Conservation (phyloP, 139 green algal species). For the Chlorella sp. region DNA sequence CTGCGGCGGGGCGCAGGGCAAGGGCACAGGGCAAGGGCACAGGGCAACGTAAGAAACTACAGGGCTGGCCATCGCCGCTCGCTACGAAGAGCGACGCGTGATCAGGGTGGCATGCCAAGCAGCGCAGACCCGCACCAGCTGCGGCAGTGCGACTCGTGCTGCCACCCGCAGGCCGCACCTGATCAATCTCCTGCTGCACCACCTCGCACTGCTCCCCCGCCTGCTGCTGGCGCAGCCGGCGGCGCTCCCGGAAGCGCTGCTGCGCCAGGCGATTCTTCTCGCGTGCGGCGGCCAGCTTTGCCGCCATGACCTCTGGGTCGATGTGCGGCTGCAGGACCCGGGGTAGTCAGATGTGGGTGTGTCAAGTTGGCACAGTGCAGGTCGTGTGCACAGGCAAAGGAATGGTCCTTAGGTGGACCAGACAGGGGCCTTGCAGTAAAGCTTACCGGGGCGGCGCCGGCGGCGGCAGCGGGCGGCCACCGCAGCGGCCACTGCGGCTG, state of each 20-base stretch:
- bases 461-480: too few species aligned
- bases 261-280: conserved; percentile 37
- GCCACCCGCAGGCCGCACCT: not conserved
- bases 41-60: too few species aligned
- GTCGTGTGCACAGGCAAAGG: too few species aligned
- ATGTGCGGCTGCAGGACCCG: not conserved
- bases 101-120: not conserved
- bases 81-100: not conserved
- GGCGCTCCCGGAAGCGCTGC: conserved; percentile 32
- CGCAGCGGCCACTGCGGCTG: too few species aligned
- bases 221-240: conserved; percentile 6
- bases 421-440: too few species aligned
- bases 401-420: too few species aligned
- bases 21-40: not conserved
- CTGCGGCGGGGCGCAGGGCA: not conserved
- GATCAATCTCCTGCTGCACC: conserved; percentile 11
- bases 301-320: not conserved
- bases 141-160: not conserved
- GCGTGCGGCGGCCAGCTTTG: conserved; percentile 3
- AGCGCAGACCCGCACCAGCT: not conserved
- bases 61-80: too few species aligned
- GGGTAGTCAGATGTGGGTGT: not conserved
- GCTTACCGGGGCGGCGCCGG: too few species aligned
- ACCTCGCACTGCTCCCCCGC: not conserved
- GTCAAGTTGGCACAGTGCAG: too few species aligned